phyloP scores from a whole-genome alignment of 2,329 filamentous ascomycete species.

The Penicillium hesseltinei region DNA sequence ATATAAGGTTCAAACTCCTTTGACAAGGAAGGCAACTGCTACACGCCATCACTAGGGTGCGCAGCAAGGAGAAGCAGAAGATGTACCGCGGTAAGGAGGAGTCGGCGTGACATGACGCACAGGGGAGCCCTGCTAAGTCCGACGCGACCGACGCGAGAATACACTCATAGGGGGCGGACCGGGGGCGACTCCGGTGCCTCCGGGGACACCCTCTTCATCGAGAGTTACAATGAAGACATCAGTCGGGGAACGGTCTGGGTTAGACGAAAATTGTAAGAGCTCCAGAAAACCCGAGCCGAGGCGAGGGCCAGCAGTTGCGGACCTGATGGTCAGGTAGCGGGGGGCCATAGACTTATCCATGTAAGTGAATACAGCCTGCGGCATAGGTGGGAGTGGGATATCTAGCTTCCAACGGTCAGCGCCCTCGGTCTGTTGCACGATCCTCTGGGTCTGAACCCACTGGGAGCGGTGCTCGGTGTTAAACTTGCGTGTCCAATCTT shows the following conservation, averaged over 20 bases:
- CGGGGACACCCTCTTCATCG: neutral
- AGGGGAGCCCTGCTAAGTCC: neutral
- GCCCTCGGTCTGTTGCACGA: neutral
- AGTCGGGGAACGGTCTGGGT: neutral
- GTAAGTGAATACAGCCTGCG: neutral
- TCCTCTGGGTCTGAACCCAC: neutral
- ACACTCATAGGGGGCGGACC: neutral
- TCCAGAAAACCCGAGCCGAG: neutral
- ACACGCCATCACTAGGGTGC: neutral
- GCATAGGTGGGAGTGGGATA: neutral
- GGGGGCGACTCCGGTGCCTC: neutral
- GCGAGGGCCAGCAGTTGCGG: neutral
- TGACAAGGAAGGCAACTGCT: neutral
- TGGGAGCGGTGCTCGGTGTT: neutral
- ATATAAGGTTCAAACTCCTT: neutral
- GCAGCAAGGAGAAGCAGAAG: neutral
- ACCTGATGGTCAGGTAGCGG: neutral
- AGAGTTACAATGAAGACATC: neutral
- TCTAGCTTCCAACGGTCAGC: neutral
- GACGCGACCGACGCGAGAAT: neutral
- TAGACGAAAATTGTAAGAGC: neutral
- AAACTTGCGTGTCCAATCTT: neutral
- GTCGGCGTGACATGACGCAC: neutral
- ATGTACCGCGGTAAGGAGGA: neutral
- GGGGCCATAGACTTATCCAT: neutral